Evolutionary conservation across 2,329 filamentous ascomycete species (phyloP).

Genomic region (Rhinocladiella mackenziei): DNA sequence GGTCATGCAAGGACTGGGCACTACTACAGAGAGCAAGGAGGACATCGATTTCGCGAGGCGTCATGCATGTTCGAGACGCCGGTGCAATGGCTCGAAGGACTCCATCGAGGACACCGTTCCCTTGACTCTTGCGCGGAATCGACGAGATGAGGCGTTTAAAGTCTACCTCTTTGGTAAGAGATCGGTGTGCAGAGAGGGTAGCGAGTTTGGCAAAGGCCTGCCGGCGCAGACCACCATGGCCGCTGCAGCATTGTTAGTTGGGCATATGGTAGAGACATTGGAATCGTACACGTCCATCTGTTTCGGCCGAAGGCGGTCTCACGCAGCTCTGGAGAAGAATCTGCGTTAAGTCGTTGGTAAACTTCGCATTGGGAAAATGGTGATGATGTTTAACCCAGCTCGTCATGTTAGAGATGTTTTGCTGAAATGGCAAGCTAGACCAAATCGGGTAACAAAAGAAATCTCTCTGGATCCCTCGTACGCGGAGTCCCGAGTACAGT

Average conservation of each 20-base stretch:
- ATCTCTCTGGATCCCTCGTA: no score
- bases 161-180: slow-evolving; percentile 32
- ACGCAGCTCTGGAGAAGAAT: slow-evolving; percentile 4
- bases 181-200: slow-evolving; percentile 38
- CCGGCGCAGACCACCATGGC: slow-evolving; percentile 34
- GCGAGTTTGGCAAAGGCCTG: slow-evolving; percentile 45
- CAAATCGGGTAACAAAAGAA: no score
- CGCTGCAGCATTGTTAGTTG: slow-evolving; percentile 13
- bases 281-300: slow-evolving; percentile 24
- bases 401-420: no score
- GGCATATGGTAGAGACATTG: not conserved
- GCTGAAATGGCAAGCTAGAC: no score
- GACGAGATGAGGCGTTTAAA: slow-evolving; percentile 37
- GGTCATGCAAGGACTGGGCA: slow-evolving; percentile 67
- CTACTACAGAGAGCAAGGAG: slow-evolving; percentile 88
- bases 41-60: slow-evolving; percentile 84
- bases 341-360: no score
- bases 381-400: no score
- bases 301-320: slow-evolving; percentile 2
- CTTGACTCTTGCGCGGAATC: slow-evolving; percentile 28
- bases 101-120: slow-evolving; percentile 37
- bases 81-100: slow-evolving; percentile 37
- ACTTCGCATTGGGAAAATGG: no score
- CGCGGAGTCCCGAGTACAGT: not conserved
- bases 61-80: slow-evolving; percentile 45